Evolutionary conservation across 768 basidiomycete species (phyloP).

Genomic region (Auricularia sp.): DNA sequence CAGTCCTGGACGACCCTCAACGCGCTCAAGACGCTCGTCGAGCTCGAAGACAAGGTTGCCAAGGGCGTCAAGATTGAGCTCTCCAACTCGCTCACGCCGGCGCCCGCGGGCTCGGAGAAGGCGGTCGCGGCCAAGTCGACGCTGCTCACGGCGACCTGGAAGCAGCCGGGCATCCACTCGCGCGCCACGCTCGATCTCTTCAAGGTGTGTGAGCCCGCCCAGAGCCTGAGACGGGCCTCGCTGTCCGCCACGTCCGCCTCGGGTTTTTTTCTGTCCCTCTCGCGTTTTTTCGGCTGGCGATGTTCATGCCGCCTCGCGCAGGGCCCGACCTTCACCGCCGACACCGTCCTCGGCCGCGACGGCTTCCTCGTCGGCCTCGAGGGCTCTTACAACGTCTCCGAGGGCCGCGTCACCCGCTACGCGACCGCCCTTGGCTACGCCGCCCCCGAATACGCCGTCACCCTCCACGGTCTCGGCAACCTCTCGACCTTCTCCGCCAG

Average conservation of each 20-base stretch:
- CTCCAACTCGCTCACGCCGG: conserved; percentile 70
- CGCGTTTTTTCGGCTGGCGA: background rate
- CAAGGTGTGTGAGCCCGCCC: conserved; percentile 50
- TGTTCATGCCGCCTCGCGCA: conserved; percentile 21
- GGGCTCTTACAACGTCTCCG: conserved; percentile 92
- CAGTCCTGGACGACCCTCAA: conserved; percentile 94
- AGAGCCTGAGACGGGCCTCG: background rate
- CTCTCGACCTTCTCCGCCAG: conserved; percentile 86
- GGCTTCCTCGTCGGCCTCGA: conserved; percentile 96
- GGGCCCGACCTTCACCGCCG: conserved; percentile 96
- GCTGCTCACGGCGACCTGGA: conserved; percentile 76
- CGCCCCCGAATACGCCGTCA: conserved; percentile 91
- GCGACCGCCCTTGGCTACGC: conserved; percentile 89
- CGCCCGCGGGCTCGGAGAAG: conserved; percentile 47
- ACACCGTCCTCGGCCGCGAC: conserved; percentile 90
- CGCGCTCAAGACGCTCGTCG: conserved; percentile 80
- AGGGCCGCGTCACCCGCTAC: conserved; percentile 86
- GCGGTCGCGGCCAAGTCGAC: conserved; percentile 49
- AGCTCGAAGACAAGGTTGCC: conserved; percentile 95
- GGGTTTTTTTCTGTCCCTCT: conserved; percentile 1
- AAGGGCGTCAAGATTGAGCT: conserved; percentile 96
- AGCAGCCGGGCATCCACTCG: conserved; percentile 92
- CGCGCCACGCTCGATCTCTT: conserved; percentile 85
- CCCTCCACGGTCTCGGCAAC: conserved; percentile 91
- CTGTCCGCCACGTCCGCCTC: background rate